Percentiles rank a stretch among this genome's conserved stretches.
phyloP scores from a whole-genome alignment of 257 asterid genomes.

The Lycium barbarum region DNA sequence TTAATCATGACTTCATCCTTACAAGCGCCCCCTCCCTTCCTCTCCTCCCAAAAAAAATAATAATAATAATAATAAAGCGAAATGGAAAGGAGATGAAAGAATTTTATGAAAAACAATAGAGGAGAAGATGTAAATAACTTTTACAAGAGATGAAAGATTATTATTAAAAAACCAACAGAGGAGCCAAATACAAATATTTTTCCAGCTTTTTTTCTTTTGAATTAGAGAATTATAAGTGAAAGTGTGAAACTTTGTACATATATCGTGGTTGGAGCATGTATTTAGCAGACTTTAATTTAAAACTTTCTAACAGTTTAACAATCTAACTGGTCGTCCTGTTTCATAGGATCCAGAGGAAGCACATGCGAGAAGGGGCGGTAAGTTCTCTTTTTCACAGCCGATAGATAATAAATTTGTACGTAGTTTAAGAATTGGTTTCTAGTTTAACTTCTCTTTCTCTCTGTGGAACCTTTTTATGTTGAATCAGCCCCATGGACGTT shows the following conservation, averaged over 20 bases:
- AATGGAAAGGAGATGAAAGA: neutral
- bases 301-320: constrained; percentile 26
- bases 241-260: neutral
- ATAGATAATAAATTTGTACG: constrained; percentile 3
- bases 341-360: constrained; percentile 91
- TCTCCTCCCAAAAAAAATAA: neutral
- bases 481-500: constrained; percentile 97
- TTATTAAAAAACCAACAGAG: neutral
- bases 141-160: neutral
- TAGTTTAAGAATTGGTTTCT: neutral
- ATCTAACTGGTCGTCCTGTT: constrained; percentile 38
- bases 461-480: neutral
- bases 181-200: neutral
- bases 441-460: neutral
- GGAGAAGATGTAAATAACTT: neutral
- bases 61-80: neutral
- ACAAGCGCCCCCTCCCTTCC: neutral
- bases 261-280: neutral
- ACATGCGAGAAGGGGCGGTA: constrained; percentile 97
- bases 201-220: neutral
- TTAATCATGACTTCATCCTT: neutral
- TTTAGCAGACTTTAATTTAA: neutral
- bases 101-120: neutral
- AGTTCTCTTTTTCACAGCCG: constrained; percentile 37
- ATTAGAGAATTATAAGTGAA: neutral